phyloP scores from a whole-genome alignment of 805 yeast genomes.

The Wickerhamomyces bovis region DNA sequence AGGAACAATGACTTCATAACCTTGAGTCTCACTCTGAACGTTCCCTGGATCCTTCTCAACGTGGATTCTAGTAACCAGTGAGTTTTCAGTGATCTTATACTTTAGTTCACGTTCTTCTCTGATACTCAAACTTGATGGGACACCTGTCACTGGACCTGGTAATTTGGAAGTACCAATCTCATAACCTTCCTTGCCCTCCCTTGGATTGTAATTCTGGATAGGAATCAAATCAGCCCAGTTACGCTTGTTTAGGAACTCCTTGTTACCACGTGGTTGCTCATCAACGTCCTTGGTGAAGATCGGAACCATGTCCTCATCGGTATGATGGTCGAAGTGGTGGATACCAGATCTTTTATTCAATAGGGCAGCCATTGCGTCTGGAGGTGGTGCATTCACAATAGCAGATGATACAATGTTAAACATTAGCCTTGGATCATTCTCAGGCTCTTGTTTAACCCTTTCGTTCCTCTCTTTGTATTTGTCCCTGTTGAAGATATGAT shows the following conservation, averaged over 20 bases:
- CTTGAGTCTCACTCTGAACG: conserved; percentile 46
- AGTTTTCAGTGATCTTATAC: conserved; percentile 51
- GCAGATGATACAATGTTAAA: conserved; percentile 87
- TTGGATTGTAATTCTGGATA: conserved; percentile 30
- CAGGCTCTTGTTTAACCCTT: conserved; percentile 43
- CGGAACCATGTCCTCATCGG: conserved; percentile 80
- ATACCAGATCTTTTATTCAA: conserved; percentile 56
- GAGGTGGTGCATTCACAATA: conserved; percentile 89
- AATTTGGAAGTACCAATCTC: conserved; percentile 27
- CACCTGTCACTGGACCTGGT: conserved; percentile 36
- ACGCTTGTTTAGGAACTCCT: conserved; percentile 55
- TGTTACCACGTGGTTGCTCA: conserved; percentile 41
- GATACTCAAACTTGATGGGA: conserved; percentile 7
- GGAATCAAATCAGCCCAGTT: conserved; percentile 71
- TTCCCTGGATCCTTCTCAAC: conserved; percentile 58
- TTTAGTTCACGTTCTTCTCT: conserved; percentile 31
- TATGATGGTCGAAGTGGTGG: conserved; percentile 58
- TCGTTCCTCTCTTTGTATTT: conserved; percentile 33
- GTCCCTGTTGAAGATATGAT: conserved; percentile 31
- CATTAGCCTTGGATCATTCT: conserved; percentile 67
- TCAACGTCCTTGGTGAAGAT: conserved; percentile 57
- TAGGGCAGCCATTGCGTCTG: conserved; percentile 73
- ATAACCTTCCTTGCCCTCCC: conserved; percentile 15
- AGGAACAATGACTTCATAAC: conserved; percentile 71
- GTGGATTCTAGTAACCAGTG: conserved; percentile 64